Conservation (phyloP, 2,329 filamentous ascomycete genomes). For the Pyrenochaeta sp. region DNA sequence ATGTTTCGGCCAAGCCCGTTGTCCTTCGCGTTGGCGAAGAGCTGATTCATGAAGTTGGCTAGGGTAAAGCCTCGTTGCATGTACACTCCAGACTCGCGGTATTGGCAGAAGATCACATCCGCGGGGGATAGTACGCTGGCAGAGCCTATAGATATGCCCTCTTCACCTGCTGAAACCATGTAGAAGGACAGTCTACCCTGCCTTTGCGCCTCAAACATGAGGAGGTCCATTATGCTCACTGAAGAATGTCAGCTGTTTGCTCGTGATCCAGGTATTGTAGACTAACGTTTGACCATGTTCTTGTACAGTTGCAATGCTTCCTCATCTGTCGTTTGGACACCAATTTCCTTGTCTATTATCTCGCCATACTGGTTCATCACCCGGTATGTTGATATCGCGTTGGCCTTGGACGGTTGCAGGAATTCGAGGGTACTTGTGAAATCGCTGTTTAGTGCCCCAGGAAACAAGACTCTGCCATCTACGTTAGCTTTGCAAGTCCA, state of each 20-base stretch:
- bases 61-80: constrained; percentile 87
- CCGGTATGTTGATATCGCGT: constrained; percentile 89
- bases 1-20: constrained; percentile 87
- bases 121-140: constrained; percentile 82
- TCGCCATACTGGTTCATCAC: constrained; percentile 88
- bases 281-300: constrained; percentile 68
- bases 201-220: constrained; percentile 97
- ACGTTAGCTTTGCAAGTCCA: background rate
- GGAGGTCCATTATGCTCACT: constrained; percentile 89
- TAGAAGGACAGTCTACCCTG: constrained; percentile 97
- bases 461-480: constrained; percentile 70
- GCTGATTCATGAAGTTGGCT: constrained; percentile 91
- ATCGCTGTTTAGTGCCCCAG: constrained; percentile 92
- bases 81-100: constrained; percentile 92
- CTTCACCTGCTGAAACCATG: constrained; percentile 91
- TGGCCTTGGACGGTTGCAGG: constrained; percentile 71
- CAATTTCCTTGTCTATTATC: constrained; percentile 77
- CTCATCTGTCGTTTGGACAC: constrained; percentile 69
- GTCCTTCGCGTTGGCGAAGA: constrained; percentile 89
- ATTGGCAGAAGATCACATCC: constrained; percentile 94
- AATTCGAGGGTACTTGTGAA: constrained; percentile 86
- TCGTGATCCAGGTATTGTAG: background rate
- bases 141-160: constrained; percentile 90
- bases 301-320: constrained; percentile 70
- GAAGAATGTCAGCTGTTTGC: constrained; percentile 9